These are phyloP conservation scores for Ceratobasidium sp. DNA, from an alignment of 1,284 basidiomycete genomes.

Conservation along the genomic window DNA sequence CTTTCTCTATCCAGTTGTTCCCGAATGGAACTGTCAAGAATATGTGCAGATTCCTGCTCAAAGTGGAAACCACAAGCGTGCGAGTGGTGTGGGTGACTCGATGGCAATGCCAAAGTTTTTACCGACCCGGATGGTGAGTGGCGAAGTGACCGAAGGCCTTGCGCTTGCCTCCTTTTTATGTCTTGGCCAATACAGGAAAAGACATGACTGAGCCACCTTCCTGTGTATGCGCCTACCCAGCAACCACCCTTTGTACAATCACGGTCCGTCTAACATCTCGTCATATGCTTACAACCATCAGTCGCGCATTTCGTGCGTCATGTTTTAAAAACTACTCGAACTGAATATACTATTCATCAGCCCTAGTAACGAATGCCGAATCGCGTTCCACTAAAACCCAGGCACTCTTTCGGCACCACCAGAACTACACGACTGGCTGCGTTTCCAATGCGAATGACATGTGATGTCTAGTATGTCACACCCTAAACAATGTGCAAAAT, in stretches of 20 bases:
- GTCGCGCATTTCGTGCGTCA: not conserved
- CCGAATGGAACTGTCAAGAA: not conserved
- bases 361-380: too few relatives aligned
- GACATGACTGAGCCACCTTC: not conserved
- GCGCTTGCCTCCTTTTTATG: not conserved
- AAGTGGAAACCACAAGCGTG: not conserved
- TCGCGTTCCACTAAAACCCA: too few relatives aligned
- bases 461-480: too few relatives aligned
- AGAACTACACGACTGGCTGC: too few relatives aligned
- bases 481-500: too few relatives aligned
- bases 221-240: not conserved
- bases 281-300: not conserved
- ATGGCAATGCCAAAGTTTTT: not conserved
- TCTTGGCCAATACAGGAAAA: conserved; percentile 3
- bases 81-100: not conserved
- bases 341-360: too few relatives aligned
- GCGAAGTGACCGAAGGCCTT: not conserved
- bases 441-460: too few relatives aligned
- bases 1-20: not conserved
- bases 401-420: too few relatives aligned
- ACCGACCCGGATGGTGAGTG: not conserved
- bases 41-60: not conserved
- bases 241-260: not conserved
- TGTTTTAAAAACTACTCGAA: too few relatives aligned
- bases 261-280: not conserved